Percentiles rank a stretch among this genome's conserved stretches.
phyloP scores from a whole-genome alignment of 2,329 filamentous ascomycete species.

The Didymella sp. region DNA sequence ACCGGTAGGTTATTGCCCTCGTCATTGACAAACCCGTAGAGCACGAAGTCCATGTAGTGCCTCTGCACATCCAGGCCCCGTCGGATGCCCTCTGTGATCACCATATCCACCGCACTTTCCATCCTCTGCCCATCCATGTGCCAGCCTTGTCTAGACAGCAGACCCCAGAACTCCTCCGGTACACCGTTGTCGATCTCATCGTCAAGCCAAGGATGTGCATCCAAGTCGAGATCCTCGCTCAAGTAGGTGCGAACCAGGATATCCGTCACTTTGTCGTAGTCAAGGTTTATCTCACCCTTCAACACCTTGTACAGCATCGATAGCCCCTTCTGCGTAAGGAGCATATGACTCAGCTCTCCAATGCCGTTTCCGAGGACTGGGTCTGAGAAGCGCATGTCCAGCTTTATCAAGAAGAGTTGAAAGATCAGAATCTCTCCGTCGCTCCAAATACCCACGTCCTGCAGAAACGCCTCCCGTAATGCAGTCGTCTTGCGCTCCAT shows the following conservation, averaged over 20 bases:
- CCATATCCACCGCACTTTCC: conserved; percentile 35
- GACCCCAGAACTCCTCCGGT: conserved; percentile 44
- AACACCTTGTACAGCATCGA: conserved; percentile 51
- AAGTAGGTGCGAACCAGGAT: conserved; percentile 32
- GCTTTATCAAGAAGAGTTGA: conserved; percentile 73
- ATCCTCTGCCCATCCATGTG: conserved; percentile 66
- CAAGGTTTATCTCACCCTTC: conserved; percentile 59
- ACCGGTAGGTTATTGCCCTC: conserved; percentile 57
- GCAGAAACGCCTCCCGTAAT: conserved; percentile 63
- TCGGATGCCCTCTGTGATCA: conserved; percentile 60
- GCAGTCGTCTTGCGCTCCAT: conserved; percentile 69
- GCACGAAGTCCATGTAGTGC: conserved; percentile 63
- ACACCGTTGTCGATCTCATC: conserved; percentile 35
- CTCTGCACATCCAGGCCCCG: conserved; percentile 62
- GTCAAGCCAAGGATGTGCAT: conserved; percentile 29
- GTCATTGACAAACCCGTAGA: conserved; percentile 67
- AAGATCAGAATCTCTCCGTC: conserved; percentile 67
- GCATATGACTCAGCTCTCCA: conserved; percentile 47
- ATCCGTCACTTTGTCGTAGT: conserved; percentile 30
- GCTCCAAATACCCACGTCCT: conserved; percentile 62
- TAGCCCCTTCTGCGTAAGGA: conserved; percentile 64
- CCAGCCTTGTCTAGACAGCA: conserved; percentile 52
- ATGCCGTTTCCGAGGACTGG: conserved; percentile 63
- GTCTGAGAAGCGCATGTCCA: conserved; percentile 72
- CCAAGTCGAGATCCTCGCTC: conserved; percentile 28